Base-by-base conservation (phyloP, 306 rosid genomes). In the Echinosophora koreensis region DNA sequence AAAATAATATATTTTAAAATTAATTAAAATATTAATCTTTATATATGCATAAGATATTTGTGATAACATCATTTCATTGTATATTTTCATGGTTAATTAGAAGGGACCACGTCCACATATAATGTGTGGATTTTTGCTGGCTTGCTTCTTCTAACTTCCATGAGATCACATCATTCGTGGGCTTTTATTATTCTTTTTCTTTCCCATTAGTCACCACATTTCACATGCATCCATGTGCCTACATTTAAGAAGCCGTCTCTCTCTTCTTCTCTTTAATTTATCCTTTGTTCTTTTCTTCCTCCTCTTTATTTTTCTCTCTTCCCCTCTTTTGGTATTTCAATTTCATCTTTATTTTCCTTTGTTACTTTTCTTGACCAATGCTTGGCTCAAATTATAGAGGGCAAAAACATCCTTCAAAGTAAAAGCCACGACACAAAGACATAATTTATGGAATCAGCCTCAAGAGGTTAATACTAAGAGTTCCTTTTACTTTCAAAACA, bases 211-310 rank as follows among this genome's bases (percentile, higher is more conserved):
- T 80, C 82, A 60, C 69, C 80, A 78, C 69, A 76, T 60, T 77
- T 74, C 93, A 84, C 92, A 80, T 89, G 97, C 94, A 74, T 11
- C 91, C 92, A 89, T 89, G 97, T 91, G 92, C 92, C 47, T 70
- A 86, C 83, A 69, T 88, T 76, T 80, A 79, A 54, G 85, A 83
- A 73, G 71, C 80, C 68, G 50, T 75, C 83, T 73, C 32, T 79
- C 56, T 80, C 57, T 65, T 50, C 54, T 34, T 15, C 14, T 22
- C 22, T 22, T 22, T 22, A 22, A 0, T 22, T 22, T 22, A 0
- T 22, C 22, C 16, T 55, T 16, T 79, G 38, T 38, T 52, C 46
- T 59, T 47, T 51, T 50, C 5, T 71, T 61, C 41, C 49, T 52
- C 16, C 27, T 64, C 15, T 69, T 7, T 67, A 46, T 35, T 60